These are phyloP conservation scores for Suillus cothurnatus DNA, from an alignment of 768 basidiomycete genomes.

Conservation along the genomic window DNA sequence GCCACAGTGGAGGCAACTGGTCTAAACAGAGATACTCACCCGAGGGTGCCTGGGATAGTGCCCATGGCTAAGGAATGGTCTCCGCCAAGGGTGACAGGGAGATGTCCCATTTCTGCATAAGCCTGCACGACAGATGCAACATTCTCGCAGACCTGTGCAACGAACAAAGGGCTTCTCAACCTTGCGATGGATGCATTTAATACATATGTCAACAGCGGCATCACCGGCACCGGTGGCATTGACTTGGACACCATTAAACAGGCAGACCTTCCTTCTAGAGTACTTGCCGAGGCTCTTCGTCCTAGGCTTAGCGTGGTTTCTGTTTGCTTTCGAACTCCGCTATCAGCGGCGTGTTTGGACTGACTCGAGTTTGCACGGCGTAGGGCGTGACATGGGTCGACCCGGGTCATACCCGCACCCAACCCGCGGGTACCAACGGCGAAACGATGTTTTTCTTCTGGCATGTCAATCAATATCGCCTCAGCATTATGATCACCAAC, in stretches of 20 bases:
- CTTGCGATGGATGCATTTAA: slow-evolving; percentile 73
- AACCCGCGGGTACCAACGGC: too few species aligned
- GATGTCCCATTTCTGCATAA: slow-evolving; percentile 74
- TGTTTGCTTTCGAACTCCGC: too few species aligned
- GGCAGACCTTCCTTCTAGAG: too few species aligned
- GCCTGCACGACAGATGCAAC: slow-evolving; percentile 77
- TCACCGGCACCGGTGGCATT: not conserved
- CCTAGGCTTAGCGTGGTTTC: too few species aligned
- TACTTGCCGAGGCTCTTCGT: too few species aligned
- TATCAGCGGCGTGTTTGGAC: too few species aligned
- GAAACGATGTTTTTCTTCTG: too few species aligned
- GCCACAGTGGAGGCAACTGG: slow-evolving; percentile 1
- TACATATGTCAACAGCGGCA: not conserved
- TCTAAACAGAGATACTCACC: slow-evolving; percentile 42
- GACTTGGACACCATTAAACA: not conserved
- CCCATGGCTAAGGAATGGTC: slow-evolving; percentile 97
- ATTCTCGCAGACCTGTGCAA: slow-evolving; percentile 78
- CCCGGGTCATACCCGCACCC: too few species aligned
- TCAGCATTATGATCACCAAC: too few species aligned
- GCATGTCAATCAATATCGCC: too few species aligned
- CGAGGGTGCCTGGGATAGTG: slow-evolving; percentile 88
- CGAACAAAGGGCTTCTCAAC: slow-evolving; percentile 88
- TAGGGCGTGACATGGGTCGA: too few species aligned
- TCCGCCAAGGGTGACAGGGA: slow-evolving; percentile 92
- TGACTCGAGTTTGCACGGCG: too few species aligned